These are phyloP conservation scores for Corymbia maculata DNA, from an alignment of 345 rosid genomes.

Conservation along the genomic window DNA sequence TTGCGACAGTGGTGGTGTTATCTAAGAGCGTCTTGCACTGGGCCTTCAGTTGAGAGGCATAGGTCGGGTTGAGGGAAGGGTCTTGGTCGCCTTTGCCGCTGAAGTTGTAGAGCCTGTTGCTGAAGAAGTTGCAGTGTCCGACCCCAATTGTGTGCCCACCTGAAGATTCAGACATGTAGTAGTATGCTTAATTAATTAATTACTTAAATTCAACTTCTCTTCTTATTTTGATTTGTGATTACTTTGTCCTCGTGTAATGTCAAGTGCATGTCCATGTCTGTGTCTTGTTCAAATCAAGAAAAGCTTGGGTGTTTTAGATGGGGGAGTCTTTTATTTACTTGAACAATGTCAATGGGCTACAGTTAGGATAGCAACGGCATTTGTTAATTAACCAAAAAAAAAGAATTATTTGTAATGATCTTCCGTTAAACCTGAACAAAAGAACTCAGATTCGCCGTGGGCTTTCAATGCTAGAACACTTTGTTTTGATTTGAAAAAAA, in stretches of 20 bases:
- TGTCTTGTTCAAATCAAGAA: too few species aligned
- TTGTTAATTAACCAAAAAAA: too few species aligned
- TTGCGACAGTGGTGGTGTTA: conserved; percentile 3
- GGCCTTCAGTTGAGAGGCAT: conserved; percentile 12
- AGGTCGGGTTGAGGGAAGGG: conserved; percentile 15
- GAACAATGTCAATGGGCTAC: too few species aligned
- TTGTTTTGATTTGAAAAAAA: neutral
- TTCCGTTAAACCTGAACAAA: too few species aligned
- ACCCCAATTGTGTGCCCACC: conserved; percentile 29
- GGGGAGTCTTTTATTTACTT: too few species aligned
- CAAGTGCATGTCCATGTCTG: too few species aligned
- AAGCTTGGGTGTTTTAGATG: too few species aligned
- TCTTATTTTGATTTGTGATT: neutral
- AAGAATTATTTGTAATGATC: too few species aligned
- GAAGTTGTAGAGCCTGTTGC: conserved; percentile 30
- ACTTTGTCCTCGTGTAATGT: too few species aligned
- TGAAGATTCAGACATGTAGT: neutral
- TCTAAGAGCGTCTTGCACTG: conserved; percentile 6
- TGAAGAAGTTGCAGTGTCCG: conserved; percentile 23
- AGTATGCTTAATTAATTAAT: neutral
- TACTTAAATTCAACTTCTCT: neutral
- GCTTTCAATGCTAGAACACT: too few species aligned
- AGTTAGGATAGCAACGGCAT: too few species aligned
- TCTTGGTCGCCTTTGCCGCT: conserved; percentile 27
- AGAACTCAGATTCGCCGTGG: too few species aligned